Base-by-base conservation (phyloP, 352 stramenopile genomes). In the Phytopythium delawarense region DNA sequence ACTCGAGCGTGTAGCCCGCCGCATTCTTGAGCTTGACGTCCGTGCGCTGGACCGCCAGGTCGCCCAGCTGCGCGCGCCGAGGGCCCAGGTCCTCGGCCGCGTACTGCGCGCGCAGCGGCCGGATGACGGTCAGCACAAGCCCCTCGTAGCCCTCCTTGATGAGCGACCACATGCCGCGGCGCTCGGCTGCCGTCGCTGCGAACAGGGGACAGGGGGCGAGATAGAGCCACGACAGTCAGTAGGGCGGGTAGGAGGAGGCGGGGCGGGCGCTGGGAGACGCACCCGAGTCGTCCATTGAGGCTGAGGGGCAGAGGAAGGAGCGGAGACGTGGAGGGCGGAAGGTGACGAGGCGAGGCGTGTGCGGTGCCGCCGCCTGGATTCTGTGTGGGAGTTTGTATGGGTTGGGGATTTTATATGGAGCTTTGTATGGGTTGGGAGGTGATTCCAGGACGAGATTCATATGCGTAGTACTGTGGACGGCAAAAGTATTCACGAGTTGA, bases 71-170 rank as follows among this genome's bases (percentile, higher is more conserved):
- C 32, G 75, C 59, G 46, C 73, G 74, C 63, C 72, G 87, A 1
- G 82, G 81, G 0, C 84, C 84, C 13, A 94, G 76, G 59, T 94
- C 84, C 15, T 81, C 79, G 13, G 70, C 35, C 4, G 72, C 52
- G 62, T 94, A 94, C 53, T 84, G 69, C 9, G 84, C 81, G 48
- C 84, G 72, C 50, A 88, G 62, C 6, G 86, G 86, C 4, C 86
- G 83, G 57, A 94, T 92, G 18, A 94, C 86, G 7, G 84, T 92
- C 48, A 78, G 84, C 55, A 94, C 83, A 16, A 94, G 84, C 0
- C 82, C 77, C 62, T 94, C 79, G 72, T 94, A 94, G 12, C 81
- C 83, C 58, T 91, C 78, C 55, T 91, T 92, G 66, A 92, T 81
- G 73, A 88, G 88, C 15, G 79, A 70, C 84, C 83, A 92, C 72